These are phyloP conservation scores for Candida suzukii DNA, from an alignment of 805 yeast genomes.

Conservation along the genomic window DNA sequence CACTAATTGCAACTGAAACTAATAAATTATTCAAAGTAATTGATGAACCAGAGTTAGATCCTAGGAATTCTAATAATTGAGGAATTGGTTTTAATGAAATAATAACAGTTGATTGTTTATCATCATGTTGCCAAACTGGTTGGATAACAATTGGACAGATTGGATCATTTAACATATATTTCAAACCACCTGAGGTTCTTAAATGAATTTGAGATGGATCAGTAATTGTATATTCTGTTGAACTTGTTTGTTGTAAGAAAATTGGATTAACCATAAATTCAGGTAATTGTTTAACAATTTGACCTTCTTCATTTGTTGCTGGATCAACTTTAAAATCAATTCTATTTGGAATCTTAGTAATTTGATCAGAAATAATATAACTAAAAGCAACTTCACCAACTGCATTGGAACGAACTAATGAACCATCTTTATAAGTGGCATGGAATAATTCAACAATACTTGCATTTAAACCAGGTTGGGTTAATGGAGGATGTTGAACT, in stretches of 20 bases:
- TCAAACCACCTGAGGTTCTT: constrained; percentile 73
- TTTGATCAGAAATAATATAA: constrained; percentile 35
- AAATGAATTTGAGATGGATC: constrained; percentile 46
- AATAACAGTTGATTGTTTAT: constrained; percentile 78
- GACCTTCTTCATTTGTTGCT: constrained; percentile 29
- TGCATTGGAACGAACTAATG: constrained; percentile 48
- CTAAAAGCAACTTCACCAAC: constrained; percentile 86
- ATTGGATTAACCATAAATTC: constrained; percentile 45
- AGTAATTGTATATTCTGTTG: constrained; percentile 32
- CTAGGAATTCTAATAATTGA: constrained; percentile 28
- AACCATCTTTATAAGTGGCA: constrained; percentile 68
- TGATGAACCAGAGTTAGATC: constrained; percentile 22
- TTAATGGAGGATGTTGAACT: constrained; percentile 44
- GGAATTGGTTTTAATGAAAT: constrained; percentile 57
- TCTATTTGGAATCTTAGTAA: constrained; percentile 30
- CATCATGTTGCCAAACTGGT: constrained; percentile 89
- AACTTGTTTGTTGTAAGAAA: constrained; percentile 36
- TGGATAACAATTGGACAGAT: constrained; percentile 62
- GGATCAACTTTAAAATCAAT: constrained; percentile 34
- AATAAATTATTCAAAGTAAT: constrained; percentile 50
- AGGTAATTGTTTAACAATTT: constrained; percentile 23
- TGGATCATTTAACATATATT: constrained; percentile 52
- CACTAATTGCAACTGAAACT: constrained; percentile 54
- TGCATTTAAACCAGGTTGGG: constrained; percentile 64
- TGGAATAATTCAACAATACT: constrained; percentile 82